These are phyloP conservation scores for Apophysomyces sp. DNA, from an alignment of 371 early-diverging fungal species.

Conservation along the genomic window DNA sequence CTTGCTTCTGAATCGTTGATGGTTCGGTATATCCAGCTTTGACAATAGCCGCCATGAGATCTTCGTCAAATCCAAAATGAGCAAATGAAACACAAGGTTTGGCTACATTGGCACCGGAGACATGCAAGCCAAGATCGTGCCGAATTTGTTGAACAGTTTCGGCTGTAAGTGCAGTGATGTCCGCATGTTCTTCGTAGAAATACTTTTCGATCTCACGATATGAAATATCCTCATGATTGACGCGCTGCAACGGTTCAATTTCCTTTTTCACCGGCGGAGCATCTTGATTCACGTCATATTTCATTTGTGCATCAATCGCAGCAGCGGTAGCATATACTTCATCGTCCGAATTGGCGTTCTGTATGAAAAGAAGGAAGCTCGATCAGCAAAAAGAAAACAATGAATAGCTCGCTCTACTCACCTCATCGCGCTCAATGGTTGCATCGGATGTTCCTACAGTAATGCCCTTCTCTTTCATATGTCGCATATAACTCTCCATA, in stretches of 20 bases:
- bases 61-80: conserved; percentile 82
- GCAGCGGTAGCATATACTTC: conserved; percentile 85
- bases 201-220: conserved; percentile 80
- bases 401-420: conserved; percentile 8
- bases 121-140: conserved; percentile 56
- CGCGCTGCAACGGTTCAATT: conserved; percentile 64
- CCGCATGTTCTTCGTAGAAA: conserved; percentile 82
- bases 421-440: conserved; percentile 50
- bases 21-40: conserved; percentile 69
- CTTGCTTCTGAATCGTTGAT: conserved; percentile 80
- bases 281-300: conserved; percentile 9
- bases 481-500: conserved; percentile 75
- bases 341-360: conserved; percentile 81
- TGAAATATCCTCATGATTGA: conserved; percentile 72
- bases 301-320: conserved; percentile 63
- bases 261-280: conserved; percentile 41
- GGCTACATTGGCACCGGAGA: conserved; percentile 62
- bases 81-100: conserved; percentile 89
- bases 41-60: conserved; percentile 63
- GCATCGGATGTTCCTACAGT: conserved; percentile 57
- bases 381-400: not conserved
- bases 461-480: conserved; percentile 75
- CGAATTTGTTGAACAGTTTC: conserved; percentile 62
- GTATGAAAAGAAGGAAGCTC: not conserved
- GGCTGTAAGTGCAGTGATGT: conserved; percentile 59